phyloP scores from a whole-genome alignment of 305 asterid genomes.

The Andrographis paniculata region DNA sequence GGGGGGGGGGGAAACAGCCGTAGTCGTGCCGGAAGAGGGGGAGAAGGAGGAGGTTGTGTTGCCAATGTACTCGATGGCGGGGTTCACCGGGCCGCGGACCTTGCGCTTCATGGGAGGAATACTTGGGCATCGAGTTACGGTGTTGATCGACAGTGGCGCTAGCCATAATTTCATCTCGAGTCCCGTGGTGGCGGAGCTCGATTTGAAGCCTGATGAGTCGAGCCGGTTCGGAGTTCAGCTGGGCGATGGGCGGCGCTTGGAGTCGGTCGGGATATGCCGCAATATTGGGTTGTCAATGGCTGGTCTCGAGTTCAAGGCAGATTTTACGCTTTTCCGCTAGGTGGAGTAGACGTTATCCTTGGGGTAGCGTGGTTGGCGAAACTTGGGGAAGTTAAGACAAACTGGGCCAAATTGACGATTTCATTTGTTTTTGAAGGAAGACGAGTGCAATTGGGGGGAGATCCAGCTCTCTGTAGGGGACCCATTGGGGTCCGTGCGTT shows the following conservation, averaged over 20 bases:
- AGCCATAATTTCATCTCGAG: neutral
- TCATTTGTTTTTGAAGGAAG: neutral
- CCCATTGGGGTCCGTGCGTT: too few species aligned
- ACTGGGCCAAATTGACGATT: neutral
- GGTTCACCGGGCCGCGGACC: too few species aligned
- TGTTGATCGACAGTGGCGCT: neutral
- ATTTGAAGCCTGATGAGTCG: neutral
- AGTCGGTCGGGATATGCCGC: neutral
- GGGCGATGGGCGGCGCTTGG: neutral
- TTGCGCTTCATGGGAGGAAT: too few species aligned
- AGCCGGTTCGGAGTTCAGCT: neutral
- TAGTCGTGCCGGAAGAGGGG: too few species aligned
- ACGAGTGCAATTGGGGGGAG: too few species aligned
- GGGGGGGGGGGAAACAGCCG: too few species aligned
- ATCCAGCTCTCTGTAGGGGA: too few species aligned
- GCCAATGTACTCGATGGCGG: too few species aligned
- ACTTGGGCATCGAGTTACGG: neutral
- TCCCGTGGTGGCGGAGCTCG: too few species aligned
- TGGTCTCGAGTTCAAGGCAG: neutral
- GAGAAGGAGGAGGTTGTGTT: too few species aligned
- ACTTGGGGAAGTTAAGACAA: neutral
- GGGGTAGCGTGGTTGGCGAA: neutral
- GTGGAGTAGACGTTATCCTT: too few species aligned
- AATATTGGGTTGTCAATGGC: neutral
- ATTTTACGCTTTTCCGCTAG: neutral